A percentile compares a stretch with the other conserved stretches of the same genome.
phyloP scores from a whole-genome alignment of 495 filamentous ascomycete species.

The Xylaria scruposa region DNA sequence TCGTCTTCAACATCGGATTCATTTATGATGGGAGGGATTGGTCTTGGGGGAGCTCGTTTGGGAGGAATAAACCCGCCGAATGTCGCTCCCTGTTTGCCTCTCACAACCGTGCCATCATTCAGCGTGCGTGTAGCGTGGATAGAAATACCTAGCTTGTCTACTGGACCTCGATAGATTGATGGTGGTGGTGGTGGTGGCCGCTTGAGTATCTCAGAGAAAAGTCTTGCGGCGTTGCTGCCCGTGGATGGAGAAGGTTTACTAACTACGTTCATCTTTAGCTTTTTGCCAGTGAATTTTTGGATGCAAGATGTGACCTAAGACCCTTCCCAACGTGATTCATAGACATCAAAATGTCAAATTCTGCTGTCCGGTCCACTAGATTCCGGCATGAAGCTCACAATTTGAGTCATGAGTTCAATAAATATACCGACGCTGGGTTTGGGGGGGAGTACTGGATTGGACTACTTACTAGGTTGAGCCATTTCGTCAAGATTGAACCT shows the following conservation, averaged over 20 bases:
- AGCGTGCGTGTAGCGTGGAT: background rate
- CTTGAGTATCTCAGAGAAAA: no score
- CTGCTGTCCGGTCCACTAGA: background rate
- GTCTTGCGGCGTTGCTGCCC: background rate
- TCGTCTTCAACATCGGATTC: background rate
- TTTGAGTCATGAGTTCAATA: background rate
- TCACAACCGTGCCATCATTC: constrained; percentile 10
- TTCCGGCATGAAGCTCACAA: background rate
- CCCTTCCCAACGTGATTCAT: background rate
- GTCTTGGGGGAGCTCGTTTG: background rate
- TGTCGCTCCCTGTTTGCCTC: constrained; percentile 10
- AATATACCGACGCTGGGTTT: background rate
- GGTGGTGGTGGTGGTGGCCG: background rate
- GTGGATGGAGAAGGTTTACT: background rate
- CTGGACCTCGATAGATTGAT: background rate
- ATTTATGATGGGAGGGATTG: background rate
- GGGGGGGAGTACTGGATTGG: no score
- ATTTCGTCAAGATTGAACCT: background rate
- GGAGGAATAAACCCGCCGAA: constrained; percentile 14
- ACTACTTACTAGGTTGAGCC: background rate
- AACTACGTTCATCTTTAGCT: background rate
- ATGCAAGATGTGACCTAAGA: background rate
- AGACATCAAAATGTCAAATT: background rate
- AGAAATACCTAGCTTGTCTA: background rate
- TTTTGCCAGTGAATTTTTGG: background rate